phyloP scores from a whole-genome alignment of 2,329 filamentous ascomycete genomes.

The Neoscytalidium dimidiatum region DNA sequence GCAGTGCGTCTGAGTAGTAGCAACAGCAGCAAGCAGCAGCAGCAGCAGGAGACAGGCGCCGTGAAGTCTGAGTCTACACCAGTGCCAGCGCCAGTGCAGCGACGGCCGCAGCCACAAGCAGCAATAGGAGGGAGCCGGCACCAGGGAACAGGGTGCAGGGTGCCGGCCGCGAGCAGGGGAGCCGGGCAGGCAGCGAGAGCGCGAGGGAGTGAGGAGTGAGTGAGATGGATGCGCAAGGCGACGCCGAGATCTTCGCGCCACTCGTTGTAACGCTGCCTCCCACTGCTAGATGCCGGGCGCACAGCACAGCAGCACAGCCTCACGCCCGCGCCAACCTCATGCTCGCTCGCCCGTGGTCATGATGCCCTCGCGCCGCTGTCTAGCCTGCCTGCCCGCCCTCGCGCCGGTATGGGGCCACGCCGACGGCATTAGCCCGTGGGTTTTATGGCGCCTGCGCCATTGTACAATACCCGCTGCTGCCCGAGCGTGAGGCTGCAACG shows the following conservation, averaged over 20 bases:
- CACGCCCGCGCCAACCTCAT: neutral
- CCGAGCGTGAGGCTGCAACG: slow-evolving; percentile 1
- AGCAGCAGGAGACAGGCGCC: neutral
- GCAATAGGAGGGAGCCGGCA: too few relatives aligned
- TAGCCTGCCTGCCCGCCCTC: neutral
- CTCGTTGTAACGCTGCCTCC: slow-evolving; percentile 10
- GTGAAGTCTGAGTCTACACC: neutral
- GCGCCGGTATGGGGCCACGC: slow-evolving; percentile 5
- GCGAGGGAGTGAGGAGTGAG: neutral
- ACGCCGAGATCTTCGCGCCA: slow-evolving; percentile 21
- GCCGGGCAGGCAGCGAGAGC: neutral
- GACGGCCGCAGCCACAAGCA: neutral
- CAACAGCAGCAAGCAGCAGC: too few relatives aligned
- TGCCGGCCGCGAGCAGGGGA: neutral
- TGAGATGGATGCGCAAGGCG: slow-evolving; percentile 7
- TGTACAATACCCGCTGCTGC: slow-evolving; percentile 5
- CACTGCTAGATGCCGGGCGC: neutral
- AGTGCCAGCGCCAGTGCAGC: neutral
- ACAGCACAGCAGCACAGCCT: slow-evolving; percentile 17
- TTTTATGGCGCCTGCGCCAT: neutral
- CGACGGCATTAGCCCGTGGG: neutral
- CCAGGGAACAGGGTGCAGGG: too few relatives aligned
- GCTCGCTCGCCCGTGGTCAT: neutral
- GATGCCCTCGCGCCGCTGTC: neutral
- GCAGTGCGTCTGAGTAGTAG: neutral